Base-by-base conservation (phyloP, 208 protist species). In the Tritrichomonas foetus region DNA sequence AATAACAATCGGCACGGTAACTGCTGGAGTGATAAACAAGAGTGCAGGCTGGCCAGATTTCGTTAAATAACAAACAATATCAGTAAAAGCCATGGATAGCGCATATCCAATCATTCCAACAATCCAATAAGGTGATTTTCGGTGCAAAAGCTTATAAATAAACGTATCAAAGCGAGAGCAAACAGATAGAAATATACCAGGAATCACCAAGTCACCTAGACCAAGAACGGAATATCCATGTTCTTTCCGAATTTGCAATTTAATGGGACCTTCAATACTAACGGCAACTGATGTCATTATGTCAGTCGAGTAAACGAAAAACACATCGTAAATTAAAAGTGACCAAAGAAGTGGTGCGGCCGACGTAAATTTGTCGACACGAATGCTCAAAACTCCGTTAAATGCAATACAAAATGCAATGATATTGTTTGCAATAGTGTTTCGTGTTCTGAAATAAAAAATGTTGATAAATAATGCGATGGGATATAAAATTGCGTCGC, bases 331-430 rank as follows among this genome's bases (percentile, higher is more conserved):
- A 20, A 89, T 39, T 9, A 89, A 36, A 39, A 89, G 47, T 39
- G 78, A 89, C 78, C 78, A 89, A 57, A 89, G 78, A 53, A 89
- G 16, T 20, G 78, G 78, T 22, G 78, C 78, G 22, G 78, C 78
- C 11, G 78, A 25, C 8, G 78, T 89, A 50, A 89, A 89, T 30
- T 89, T 89, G 33, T 89, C 78, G 1, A 89, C 30, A 27, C 78
- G 78, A 57, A 89, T 89, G 39, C 78, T 89, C 0, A 89, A 30
- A 57, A 89, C 30, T 2, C 27, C 78, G 47, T 39, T 57, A 61
- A 89, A 89, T 39, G 78, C 78, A 50, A 89, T 57, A 30, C 47
- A 33, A 50, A 89, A 89, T 39, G 78, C 78, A 16, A 89, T 89
- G 78, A 57, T 89, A 57, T 89, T 57, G 36, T 89, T 89, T 61